phyloP scores from a whole-genome alignment of 164 flowering plant species.

The Vitis rotundifolia region DNA sequence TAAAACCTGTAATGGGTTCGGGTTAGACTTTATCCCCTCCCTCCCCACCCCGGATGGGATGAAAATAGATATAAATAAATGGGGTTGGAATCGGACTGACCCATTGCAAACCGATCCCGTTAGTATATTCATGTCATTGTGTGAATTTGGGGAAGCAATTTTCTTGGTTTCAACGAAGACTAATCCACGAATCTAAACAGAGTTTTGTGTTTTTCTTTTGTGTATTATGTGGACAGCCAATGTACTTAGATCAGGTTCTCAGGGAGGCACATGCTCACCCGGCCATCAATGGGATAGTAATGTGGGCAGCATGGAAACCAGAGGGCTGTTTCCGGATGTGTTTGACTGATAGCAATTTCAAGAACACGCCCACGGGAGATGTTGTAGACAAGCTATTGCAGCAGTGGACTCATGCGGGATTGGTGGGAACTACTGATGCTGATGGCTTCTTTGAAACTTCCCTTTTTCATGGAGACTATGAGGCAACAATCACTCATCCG shows the following conservation, averaged over 20 bases:
- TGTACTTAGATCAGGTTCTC: slow-evolving; percentile 49
- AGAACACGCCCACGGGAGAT: slow-evolving; percentile 62
- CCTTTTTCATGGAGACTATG: slow-evolving; percentile 69
- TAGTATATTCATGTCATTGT: too few relatives aligned
- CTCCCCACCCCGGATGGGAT: too few relatives aligned
- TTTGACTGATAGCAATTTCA: slow-evolving; percentile 71
- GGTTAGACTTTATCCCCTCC: too few relatives aligned
- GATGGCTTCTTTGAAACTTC: slow-evolving; percentile 47
- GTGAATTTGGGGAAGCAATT: too few relatives aligned
- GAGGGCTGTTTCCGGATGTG: slow-evolving; percentile 63
- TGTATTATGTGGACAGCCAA: slow-evolving; percentile 34
- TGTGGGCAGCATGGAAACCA: slow-evolving; percentile 61
- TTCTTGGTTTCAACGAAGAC: too few relatives aligned
- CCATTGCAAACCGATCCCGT: too few relatives aligned
- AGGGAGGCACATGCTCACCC: slow-evolving; percentile 67
- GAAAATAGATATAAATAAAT: too few relatives aligned
- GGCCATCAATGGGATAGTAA: slow-evolving; percentile 55
- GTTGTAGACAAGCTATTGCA: slow-evolving; percentile 65
- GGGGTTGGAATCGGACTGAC: too few relatives aligned
- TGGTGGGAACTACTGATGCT: slow-evolving; percentile 33
- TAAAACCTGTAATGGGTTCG: too few relatives aligned
- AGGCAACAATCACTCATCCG: slow-evolving; percentile 36
- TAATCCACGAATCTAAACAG: too few relatives aligned
- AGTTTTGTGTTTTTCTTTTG: too few relatives aligned
- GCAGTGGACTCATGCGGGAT: slow-evolving; percentile 30